These are phyloP conservation scores for Melastoma malabathricum DNA, from an alignment of 345 rosid species.

Conservation along the genomic window DNA sequence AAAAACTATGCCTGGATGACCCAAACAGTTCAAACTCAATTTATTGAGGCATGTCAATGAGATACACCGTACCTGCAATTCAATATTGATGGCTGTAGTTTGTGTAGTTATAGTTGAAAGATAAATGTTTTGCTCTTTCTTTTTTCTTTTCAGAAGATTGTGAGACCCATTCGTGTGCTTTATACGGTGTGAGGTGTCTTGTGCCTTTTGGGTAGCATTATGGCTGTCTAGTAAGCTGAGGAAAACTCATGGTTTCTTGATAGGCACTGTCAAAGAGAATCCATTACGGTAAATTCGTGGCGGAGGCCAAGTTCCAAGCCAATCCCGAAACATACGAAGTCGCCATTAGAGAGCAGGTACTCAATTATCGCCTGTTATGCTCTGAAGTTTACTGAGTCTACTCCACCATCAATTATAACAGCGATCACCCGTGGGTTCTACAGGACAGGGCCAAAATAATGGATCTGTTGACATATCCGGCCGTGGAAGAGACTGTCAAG, in stretches of 20 bases:
- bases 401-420: too few relatives aligned
- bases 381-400: neutral
- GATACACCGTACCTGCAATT: too few relatives aligned
- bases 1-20: too few relatives aligned
- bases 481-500: slow-evolving; percentile 40
- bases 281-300: slow-evolving; percentile 18
- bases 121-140: too few relatives aligned
- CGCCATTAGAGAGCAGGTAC: slow-evolving; percentile 18
- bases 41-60: too few relatives aligned
- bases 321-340: slow-evolving; percentile 4
- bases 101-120: too few relatives aligned
- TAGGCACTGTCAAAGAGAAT: slow-evolving; percentile 60
- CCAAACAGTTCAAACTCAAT: too few relatives aligned
- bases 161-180: too few relatives aligned
- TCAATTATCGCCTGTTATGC: neutral
- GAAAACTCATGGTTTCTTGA: neutral
- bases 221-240: too few relatives aligned
- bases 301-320: too few relatives aligned
- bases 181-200: neutral
- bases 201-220: neutral
- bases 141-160: too few relatives aligned
- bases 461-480: slow-evolving; percentile 31
- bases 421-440: neutral
- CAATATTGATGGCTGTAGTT: too few relatives aligned
- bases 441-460: slow-evolving; percentile 40